Conservation (phyloP, 129 eudicot genomes). For the Pittosporum tobira region DNA sequence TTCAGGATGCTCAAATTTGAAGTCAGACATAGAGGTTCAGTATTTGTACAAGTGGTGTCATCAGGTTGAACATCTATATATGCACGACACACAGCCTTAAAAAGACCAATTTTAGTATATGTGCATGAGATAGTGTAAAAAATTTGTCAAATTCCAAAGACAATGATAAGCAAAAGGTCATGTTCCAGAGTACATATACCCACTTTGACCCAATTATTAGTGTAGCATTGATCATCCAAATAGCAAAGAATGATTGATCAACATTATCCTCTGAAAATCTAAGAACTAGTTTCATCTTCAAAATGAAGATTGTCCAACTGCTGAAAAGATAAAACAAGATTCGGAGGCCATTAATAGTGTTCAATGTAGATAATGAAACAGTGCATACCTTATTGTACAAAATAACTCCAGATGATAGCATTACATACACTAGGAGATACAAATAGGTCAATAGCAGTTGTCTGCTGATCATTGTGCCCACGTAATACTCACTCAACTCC, state of each 20-base stretch:
- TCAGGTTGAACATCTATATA: no score
- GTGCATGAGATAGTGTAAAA: no score
- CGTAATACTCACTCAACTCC: background rate
- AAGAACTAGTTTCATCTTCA: background rate
- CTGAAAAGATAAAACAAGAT: background rate
- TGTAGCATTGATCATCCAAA: background rate
- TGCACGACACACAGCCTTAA: no score
- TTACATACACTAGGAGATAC: conserved; percentile 47
- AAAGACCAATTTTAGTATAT: no score
- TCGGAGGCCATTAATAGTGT: background rate
- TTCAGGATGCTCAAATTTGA: background rate
- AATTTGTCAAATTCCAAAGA: no score
- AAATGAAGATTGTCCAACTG: background rate
- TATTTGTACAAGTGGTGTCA: background rate
- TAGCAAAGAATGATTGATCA: background rate
- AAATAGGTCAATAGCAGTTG: conserved; percentile 51
- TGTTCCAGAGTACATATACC: background rate
- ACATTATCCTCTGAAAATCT: background rate
- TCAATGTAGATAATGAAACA: background rate
- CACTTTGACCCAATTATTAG: background rate
- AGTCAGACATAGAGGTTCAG: background rate
- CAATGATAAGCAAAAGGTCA: background rate
- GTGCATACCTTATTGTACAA: conserved; percentile 52
- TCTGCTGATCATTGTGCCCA: conserved; percentile 38
- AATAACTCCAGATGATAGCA: conserved; percentile 65